Conservation (phyloP, 805 yeast genomes). For the Nakazawaea populi region DNA sequence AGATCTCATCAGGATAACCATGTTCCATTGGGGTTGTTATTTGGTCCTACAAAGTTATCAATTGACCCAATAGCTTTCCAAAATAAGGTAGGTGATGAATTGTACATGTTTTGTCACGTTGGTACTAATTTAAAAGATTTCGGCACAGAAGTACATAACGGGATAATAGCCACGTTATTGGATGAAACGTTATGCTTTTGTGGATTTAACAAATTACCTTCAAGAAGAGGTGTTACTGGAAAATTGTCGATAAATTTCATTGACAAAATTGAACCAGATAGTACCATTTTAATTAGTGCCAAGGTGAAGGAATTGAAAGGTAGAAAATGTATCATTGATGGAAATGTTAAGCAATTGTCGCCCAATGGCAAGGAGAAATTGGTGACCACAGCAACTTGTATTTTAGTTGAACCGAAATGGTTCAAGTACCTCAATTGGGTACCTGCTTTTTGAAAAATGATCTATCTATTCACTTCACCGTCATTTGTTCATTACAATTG, state of each 20-base stretch:
- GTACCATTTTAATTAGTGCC: conserved; percentile 63
- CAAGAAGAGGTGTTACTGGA: conserved; percentile 86
- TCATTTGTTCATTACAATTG: too few relatives aligned
- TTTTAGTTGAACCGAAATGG: conserved; percentile 86
- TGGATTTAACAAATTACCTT: conserved; percentile 79
- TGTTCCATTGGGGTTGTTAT: conserved; percentile 67
- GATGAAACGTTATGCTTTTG: conserved; percentile 85
- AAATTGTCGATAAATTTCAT: conserved; percentile 56
- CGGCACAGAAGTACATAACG: conserved; percentile 67
- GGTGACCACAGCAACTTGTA: conserved; percentile 56
- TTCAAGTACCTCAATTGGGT: conserved; percentile 63
- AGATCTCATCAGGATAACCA: conserved; percentile 54
- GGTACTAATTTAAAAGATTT: conserved; percentile 63
- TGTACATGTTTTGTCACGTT: conserved; percentile 63
- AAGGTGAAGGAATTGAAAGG: conserved; percentile 63
- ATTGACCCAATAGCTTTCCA: conserved; percentile 70
- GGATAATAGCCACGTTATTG: conserved; percentile 67
- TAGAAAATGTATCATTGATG: conserved; percentile 75
- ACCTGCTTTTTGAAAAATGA: conserved; percentile 25
- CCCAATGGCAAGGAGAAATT: conserved; percentile 15
- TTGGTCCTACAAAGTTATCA: conserved; percentile 61
- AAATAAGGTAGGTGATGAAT: conserved; percentile 42
- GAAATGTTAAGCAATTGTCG: conserved; percentile 49
- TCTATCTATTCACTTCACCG: too few relatives aligned
- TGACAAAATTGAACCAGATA: conserved; percentile 54